These are phyloP conservation scores for Begonia masoniana DNA, from an alignment of 306 rosid genomes.

Conservation along the genomic window DNA sequence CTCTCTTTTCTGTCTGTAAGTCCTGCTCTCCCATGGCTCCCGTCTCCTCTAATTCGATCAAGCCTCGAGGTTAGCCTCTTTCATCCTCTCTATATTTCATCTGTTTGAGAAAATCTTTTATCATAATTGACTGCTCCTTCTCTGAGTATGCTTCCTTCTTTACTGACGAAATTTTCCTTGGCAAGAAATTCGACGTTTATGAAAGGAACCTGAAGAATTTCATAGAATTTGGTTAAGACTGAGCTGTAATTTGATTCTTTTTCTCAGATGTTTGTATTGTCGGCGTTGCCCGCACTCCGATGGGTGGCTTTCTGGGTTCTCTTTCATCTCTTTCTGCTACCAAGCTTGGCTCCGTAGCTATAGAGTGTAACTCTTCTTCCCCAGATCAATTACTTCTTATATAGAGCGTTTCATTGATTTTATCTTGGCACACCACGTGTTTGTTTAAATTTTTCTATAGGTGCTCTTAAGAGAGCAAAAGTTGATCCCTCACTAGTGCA, in stretches of 20 bases:
- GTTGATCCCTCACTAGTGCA: slow-evolving; percentile 76
- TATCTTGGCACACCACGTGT: not conserved
- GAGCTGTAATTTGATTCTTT: not conserved
- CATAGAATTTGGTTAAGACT: not conserved
- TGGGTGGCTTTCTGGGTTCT: slow-evolving; percentile 72
- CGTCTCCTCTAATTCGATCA: slow-evolving; percentile 21
- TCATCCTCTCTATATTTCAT: not conserved
- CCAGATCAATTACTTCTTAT: not conserved
- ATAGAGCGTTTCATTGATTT: not conserved
- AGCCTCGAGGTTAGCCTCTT: slow-evolving; percentile 45
- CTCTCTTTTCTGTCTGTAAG: not conserved
- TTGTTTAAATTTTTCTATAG: slow-evolving; percentile 16
- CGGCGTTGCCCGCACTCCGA: slow-evolving; percentile 86
- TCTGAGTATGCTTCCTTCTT: no score
- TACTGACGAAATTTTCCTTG: not conserved
- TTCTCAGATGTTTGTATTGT: slow-evolving; percentile 78
- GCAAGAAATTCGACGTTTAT: not conserved
- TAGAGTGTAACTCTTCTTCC: slow-evolving; percentile 23
- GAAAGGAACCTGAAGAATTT: not conserved
- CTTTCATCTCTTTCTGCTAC: slow-evolving; percentile 84
- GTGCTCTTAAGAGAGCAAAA: slow-evolving; percentile 75
- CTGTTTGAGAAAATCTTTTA: not conserved
- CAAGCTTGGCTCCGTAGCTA: slow-evolving; percentile 65
- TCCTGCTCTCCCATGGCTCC: slow-evolving; percentile 39
- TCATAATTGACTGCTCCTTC: no score